A percentile compares a stretch with the other conserved stretches of the same genome.
Conservation (phyloP, 768 basidiomycete species). For the Collybia nuda region DNA sequence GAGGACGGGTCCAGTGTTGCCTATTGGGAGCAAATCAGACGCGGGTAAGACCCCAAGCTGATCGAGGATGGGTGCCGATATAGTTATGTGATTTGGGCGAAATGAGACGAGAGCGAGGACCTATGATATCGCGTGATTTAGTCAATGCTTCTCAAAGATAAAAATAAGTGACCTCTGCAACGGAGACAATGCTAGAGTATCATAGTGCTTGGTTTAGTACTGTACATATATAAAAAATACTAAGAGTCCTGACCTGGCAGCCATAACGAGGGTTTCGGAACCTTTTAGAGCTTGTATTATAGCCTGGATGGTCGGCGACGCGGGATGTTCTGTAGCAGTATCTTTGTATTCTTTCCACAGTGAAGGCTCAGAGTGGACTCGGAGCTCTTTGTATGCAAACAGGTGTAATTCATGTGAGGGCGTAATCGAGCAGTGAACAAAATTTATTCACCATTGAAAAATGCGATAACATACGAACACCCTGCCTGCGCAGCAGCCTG, state of each 20-base stretch:
- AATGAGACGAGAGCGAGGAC: conserved; percentile 41
- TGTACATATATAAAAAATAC: not conserved
- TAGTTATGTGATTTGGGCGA: conserved; percentile 41
- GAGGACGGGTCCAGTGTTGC: not conserved
- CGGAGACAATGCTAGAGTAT: conserved; percentile 34
- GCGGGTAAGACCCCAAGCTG: conserved; percentile 28
- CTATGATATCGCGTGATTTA: conserved; percentile 16
- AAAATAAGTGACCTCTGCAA: conserved; percentile 29
- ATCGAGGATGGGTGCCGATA: conserved; percentile 39
- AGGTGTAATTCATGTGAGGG: not conserved
- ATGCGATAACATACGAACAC: conserved; percentile 53
- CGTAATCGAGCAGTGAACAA: not conserved
- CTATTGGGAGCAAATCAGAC: conserved; percentile 7
- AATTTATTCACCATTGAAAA: conserved; percentile 46
- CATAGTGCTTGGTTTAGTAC: not conserved
- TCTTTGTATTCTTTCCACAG: conserved; percentile 38
- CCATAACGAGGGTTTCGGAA: conserved; percentile 44
- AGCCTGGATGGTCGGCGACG: conserved; percentile 34
- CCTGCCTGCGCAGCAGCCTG: conserved; percentile 52
- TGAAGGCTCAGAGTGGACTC: conserved; percentile 43
- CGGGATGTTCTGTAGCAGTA: conserved; percentile 40
- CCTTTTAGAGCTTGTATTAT: conserved; percentile 38
- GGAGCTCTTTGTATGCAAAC: conserved; percentile 31
- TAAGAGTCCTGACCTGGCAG: conserved; percentile 38
- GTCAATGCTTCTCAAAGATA: not conserved